Percentiles rank a stretch among this genome's conserved stretches.
phyloP scores from a whole-genome alignment of 2,329 filamentous ascomycete species.

The Bipolaris sorokiniana region DNA sequence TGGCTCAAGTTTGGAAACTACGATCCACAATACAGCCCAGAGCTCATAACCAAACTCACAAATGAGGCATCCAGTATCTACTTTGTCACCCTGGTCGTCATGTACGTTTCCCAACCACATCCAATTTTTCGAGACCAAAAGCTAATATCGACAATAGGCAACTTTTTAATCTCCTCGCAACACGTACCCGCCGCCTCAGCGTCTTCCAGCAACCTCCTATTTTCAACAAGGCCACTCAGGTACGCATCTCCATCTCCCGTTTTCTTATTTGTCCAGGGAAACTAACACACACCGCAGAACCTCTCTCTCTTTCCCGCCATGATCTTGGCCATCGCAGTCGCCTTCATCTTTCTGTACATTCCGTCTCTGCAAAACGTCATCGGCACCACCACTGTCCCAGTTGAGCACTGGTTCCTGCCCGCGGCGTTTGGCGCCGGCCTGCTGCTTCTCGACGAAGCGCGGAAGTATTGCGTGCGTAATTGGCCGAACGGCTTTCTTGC shows the following conservation, averaged over 20 bases:
- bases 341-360: slow-evolving; percentile 70
- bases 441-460: slow-evolving; percentile 68
- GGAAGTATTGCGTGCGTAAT: slow-evolving; percentile 67
- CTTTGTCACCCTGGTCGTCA: slow-evolving; percentile 80
- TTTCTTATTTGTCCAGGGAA: too few relatives aligned
- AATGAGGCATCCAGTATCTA: slow-evolving; percentile 75
- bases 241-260: not conserved
- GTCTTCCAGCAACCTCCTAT: slow-evolving; percentile 74
- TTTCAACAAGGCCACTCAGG: slow-evolving; percentile 65
- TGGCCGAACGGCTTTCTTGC: slow-evolving; percentile 65
- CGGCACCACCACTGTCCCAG: slow-evolving; percentile 67
- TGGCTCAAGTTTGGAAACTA: slow-evolving; percentile 63
- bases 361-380: slow-evolving; percentile 67
- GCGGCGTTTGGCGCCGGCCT: slow-evolving; percentile 72
- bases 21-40: slow-evolving; percentile 31
- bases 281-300: slow-evolving; percentile 56
- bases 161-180: slow-evolving; percentile 75
- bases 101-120: slow-evolving; percentile 56
- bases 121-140: not conserved
- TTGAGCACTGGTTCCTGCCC: slow-evolving; percentile 78
- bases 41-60: slow-evolving; percentile 54
- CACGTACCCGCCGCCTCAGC: slow-evolving; percentile 64
- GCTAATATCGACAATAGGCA: slow-evolving; percentile 55
- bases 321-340: slow-evolving; percentile 70
- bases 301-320: slow-evolving; percentile 73